A percentile compares a stretch with the other conserved stretches of the same genome.
Conservation (phyloP, 2,329 filamentous ascomycete genomes). For the Fusarium xylarioides region DNA sequence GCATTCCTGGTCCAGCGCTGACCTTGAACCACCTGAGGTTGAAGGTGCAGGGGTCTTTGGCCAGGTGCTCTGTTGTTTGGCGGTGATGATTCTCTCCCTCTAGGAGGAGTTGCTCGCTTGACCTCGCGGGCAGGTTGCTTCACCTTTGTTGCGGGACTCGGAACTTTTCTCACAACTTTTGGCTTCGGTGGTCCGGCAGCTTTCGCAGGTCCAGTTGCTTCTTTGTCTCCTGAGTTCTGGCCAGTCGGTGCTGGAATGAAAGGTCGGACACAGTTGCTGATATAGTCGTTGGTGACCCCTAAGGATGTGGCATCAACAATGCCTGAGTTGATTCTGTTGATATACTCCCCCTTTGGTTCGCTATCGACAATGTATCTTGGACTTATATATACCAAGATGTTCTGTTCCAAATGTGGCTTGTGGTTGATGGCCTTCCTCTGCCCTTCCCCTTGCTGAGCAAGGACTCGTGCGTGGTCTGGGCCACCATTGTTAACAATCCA, state of each 20-base stretch:
- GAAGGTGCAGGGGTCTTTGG: constrained; percentile 1
- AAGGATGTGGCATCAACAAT: constrained; percentile 49
- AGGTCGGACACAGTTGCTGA: constrained; percentile 50
- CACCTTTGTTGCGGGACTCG: constrained; percentile 15
- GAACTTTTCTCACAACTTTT: constrained; percentile 29
- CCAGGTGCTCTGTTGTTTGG: constrained; percentile 27
- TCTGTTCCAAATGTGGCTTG: constrained; percentile 40
- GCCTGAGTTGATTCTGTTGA: constrained; percentile 52
- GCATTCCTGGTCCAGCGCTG: constrained; percentile 5
- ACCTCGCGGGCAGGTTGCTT: constrained; percentile 25
- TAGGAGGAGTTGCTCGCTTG: constrained; percentile 22
- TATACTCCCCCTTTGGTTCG: constrained; percentile 51
- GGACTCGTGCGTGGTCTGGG: constrained; percentile 40
- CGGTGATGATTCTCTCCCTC: constrained; percentile 39
- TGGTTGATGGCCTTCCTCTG: constrained; percentile 26
- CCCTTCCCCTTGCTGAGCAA: constrained; percentile 28
- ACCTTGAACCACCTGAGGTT: not conserved
- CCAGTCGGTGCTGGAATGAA: constrained; percentile 44
- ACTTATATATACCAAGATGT: constrained; percentile 54
- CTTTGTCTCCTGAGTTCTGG: constrained; percentile 16
- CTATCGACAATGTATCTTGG: constrained; percentile 46
- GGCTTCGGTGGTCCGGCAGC: constrained; percentile 8
- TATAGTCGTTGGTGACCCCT: constrained; percentile 49
- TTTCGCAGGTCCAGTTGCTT: not conserved
- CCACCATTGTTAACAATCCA: constrained; percentile 52